Percentiles rank a stretch among this genome's conserved stretches.
These are phyloP conservation scores for Prunus kanzakura DNA, from an alignment of 306 rosid species.

Conservation along the genomic window DNA sequence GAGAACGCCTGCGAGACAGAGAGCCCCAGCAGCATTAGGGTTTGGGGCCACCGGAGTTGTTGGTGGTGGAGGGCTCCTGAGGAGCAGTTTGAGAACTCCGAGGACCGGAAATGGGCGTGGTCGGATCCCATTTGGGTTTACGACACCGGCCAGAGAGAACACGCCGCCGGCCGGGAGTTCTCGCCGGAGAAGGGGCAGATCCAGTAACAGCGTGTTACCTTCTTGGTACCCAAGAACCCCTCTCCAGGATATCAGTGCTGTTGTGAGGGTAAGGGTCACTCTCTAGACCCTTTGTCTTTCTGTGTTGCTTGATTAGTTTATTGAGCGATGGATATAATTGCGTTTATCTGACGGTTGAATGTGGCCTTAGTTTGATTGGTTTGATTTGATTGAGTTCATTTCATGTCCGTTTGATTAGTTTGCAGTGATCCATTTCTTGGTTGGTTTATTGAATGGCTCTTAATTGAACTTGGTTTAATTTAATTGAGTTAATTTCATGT, in stretches of 20 bases:
- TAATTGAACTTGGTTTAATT: background rate
- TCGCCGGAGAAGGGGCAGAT: constrained; percentile 36
- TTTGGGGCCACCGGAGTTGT: constrained; percentile 24
- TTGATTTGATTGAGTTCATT: too few species aligned
- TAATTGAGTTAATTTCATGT: too few species aligned
- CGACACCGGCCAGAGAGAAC: constrained; percentile 28
- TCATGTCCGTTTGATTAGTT: too few species aligned
- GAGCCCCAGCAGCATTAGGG: constrained; percentile 1
- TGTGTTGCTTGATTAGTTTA: background rate
- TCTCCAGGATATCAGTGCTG: constrained; percentile 59
- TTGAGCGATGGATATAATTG: background rate
- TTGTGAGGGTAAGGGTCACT: constrained; percentile 42
- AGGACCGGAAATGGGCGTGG: constrained; percentile 31
- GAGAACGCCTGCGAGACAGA: constrained; percentile 24
- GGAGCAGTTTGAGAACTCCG: constrained; percentile 30
- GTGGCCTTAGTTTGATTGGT: too few species aligned
- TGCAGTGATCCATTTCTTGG: background rate
- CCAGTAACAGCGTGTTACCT: constrained; percentile 45
- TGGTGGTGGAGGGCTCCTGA: background rate
- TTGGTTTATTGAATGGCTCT: background rate
- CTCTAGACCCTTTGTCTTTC: background rate
- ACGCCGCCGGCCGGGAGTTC: constrained; percentile 2
- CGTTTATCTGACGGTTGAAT: background rate
- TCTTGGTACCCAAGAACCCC: constrained; percentile 87
- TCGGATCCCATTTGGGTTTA: constrained; percentile 9